Percentiles rank a stretch among this genome's conserved stretches.
These are phyloP conservation scores for Dacryopinax spathularia DNA, from an alignment of 768 basidiomycete genomes.

Conservation along the genomic window DNA sequence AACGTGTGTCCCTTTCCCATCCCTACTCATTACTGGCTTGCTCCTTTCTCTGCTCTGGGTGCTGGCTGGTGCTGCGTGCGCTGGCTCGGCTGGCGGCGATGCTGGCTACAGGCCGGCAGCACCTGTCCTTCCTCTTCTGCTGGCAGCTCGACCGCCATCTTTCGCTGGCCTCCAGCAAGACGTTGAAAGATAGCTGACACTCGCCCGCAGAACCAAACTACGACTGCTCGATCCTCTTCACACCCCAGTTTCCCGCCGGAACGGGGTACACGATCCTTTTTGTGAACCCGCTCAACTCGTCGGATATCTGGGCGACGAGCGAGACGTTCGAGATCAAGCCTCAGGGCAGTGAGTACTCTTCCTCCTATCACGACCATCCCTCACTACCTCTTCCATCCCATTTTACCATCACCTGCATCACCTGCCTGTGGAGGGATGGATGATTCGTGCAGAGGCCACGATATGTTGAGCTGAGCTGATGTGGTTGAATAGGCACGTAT, in stretches of 20 bases:
- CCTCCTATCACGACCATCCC: not conserved
- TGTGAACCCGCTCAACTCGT: not conserved
- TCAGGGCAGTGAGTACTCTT: conserved; percentile 17
- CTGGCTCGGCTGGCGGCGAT: no score
- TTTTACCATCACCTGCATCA: not conserved
- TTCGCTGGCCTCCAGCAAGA: not conserved
- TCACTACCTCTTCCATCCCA: not conserved
- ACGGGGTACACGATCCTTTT: not conserved
- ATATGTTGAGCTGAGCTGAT: not conserved
- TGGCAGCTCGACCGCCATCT: not conserved
- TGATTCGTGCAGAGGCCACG: not conserved
- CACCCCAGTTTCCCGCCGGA: not conserved
- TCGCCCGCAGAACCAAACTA: not conserved
- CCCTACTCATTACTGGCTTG: no score
- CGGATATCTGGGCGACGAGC: conserved; percentile 22
- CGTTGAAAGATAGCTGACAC: not conserved
- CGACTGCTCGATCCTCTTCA: not conserved
- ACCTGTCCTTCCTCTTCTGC: not conserved
- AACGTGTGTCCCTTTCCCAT: not conserved
- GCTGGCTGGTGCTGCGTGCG: no score
- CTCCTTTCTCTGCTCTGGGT: no score
- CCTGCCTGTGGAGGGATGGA: not conserved
- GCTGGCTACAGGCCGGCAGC: no score
- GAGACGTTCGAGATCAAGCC: conserved; percentile 24
- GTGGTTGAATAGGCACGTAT: not conserved